phyloP scores from a whole-genome alignment of 2,329 filamentous ascomycete genomes.

The Colletotrichum phormii region DNA sequence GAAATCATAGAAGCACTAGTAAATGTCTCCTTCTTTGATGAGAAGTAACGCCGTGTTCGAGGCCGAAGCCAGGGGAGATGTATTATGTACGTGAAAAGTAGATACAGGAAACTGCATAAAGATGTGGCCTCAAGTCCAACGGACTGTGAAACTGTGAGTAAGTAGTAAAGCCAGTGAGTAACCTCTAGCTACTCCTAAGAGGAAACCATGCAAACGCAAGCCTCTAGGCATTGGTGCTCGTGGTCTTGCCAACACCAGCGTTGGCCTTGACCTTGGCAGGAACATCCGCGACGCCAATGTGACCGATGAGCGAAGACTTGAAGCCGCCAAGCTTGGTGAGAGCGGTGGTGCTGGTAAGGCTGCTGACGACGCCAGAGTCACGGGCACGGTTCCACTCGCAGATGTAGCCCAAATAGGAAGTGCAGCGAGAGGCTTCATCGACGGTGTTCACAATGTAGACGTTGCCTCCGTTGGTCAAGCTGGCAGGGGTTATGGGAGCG shows the following conservation, averaged over 20 bases:
- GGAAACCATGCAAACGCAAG: too few species aligned
- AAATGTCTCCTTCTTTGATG: neutral
- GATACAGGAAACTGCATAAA: slow-evolving; percentile 2
- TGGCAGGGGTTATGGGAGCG: slow-evolving; percentile 49
- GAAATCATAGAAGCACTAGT: neutral
- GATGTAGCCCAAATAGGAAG: slow-evolving; percentile 39
- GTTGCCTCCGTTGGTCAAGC: slow-evolving; percentile 39
- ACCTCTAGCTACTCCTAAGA: neutral
- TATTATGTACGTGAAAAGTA: slow-evolving; percentile 14
- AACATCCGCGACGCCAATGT: slow-evolving; percentile 39
- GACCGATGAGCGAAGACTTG: slow-evolving; percentile 38
- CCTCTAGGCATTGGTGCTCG: slow-evolving; percentile 20
- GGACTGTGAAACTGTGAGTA: neutral
- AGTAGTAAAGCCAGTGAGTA: neutral
- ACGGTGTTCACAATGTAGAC: slow-evolving; percentile 43
- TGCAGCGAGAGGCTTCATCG: slow-evolving; percentile 39
- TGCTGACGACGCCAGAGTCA: slow-evolving; percentile 34
- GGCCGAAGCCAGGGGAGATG: neutral
- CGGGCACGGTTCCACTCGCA: slow-evolving; percentile 41
- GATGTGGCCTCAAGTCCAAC: neutral
- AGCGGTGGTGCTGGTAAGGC: slow-evolving; percentile 30
- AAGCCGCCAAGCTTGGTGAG: slow-evolving; percentile 36
- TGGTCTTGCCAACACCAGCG: slow-evolving; percentile 41
- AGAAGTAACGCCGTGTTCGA: too few species aligned
- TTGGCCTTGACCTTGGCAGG: slow-evolving; percentile 39